Evolutionary conservation across 2,329 filamentous ascomycete genomes (phyloP).

Genomic region (Proliferodiscus dingleyae): DNA sequence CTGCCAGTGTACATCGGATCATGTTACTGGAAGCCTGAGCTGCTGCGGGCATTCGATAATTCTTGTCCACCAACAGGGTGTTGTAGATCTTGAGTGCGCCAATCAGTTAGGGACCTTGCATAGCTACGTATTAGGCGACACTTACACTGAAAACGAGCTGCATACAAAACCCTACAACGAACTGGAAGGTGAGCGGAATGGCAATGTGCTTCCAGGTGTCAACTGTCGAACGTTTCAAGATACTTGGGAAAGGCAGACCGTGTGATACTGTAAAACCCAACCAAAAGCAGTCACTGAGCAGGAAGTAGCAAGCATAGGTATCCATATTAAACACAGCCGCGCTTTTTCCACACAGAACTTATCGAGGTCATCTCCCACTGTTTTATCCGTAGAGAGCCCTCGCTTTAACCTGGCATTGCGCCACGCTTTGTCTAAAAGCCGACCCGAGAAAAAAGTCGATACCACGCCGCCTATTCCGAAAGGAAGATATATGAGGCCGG

Average conservation of each 20-base stretch:
- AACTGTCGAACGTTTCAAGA: not conserved
- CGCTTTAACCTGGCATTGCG: not conserved
- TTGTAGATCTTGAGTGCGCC: conserved; percentile 13
- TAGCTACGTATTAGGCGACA: not conserved
- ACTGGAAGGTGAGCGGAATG: not conserved
- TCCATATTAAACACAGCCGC: not conserved
- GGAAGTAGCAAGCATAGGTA: not conserved
- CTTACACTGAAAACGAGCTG: conserved; percentile 4
- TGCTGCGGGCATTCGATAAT: conserved; percentile 18
- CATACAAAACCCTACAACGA: not conserved
- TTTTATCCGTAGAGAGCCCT: not conserved
- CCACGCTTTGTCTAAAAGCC: not conserved
- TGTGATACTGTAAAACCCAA: not conserved
- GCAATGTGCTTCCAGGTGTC: not conserved
- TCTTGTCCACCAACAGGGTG: conserved; percentile 23
- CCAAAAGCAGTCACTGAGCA: not conserved
- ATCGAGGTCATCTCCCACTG: not conserved
- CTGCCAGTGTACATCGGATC: conserved; percentile 18
- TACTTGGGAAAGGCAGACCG: not conserved
- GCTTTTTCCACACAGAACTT: not conserved
- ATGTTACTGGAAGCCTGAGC: conserved; percentile 24
- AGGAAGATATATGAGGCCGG: not conserved
- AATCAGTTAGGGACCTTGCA: not conserved
- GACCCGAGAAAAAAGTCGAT: not conserved
- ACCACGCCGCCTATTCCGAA: not conserved